Conservation (phyloP, 495 filamentous ascomycete genomes). For the Elasticomyces elasticus region DNA sequence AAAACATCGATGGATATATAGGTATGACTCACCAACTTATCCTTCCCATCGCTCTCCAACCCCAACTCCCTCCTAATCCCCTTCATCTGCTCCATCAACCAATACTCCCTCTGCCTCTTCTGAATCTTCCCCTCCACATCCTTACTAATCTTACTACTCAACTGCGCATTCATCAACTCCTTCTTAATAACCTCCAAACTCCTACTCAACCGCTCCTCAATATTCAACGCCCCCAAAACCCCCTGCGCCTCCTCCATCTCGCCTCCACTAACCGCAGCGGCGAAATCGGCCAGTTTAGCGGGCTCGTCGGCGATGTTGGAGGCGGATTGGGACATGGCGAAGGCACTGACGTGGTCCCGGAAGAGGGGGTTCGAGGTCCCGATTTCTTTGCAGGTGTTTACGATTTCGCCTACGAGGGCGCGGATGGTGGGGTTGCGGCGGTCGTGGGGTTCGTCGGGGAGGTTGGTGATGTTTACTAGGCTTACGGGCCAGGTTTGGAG, state of each 20-base stretch:
- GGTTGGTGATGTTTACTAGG: constrained; percentile 87
- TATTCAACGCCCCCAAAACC: constrained; percentile 76
- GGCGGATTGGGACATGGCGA: constrained; percentile 86
- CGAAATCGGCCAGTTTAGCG: constrained; percentile 90
- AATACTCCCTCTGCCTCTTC: constrained; percentile 96
- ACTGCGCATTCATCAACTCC: constrained; percentile 92
- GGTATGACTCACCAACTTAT: constrained; percentile 91
- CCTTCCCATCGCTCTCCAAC: constrained; percentile 94
- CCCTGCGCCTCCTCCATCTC: constrained; percentile 88
- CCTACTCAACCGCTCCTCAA: constrained; percentile 83
- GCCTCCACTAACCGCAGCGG: constrained; percentile 84
- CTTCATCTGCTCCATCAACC: constrained; percentile 99
- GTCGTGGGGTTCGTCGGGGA: constrained; percentile 78
- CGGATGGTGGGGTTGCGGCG: constrained; percentile 76
- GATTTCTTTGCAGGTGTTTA: constrained; percentile 96
- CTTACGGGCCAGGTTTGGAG: constrained; percentile 81
- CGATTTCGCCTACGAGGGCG: constrained; percentile 91
- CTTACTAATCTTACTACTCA: constrained; percentile 95
- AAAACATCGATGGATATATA: too few relatives aligned
- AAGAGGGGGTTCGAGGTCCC: constrained; percentile 90
- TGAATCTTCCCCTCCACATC: constrained; percentile 97
- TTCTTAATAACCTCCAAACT: constrained; percentile 89
- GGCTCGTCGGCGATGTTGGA: constrained; percentile 94
- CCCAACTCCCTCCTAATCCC: constrained; percentile 93
- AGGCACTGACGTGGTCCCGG: constrained; percentile 92